Percentiles rank a stretch among this genome's conserved stretches.
These are phyloP conservation scores for Aspergillus arachidicola DNA, from an alignment of 2,329 filamentous ascomycete species.

Conservation along the genomic window DNA sequence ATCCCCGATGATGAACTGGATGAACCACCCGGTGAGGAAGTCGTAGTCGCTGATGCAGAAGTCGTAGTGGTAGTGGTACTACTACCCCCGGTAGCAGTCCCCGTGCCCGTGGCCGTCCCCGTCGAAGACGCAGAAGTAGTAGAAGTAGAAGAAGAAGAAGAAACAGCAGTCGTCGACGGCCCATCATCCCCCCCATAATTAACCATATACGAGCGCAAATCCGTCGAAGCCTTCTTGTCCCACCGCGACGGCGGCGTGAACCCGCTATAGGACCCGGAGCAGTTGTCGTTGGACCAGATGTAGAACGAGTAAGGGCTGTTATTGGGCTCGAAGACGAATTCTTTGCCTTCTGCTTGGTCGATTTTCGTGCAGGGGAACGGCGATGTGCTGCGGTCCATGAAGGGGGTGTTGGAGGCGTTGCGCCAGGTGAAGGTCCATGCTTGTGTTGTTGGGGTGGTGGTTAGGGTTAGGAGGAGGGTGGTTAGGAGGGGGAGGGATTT, in stretches of 20 bases:
- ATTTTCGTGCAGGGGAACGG: conserved; percentile 10
- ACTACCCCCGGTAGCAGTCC: neutral
- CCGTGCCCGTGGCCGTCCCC: neutral
- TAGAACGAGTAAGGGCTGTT: conserved; percentile 9
- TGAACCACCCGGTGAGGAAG: neutral
- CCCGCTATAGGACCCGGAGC: conserved; percentile 10
- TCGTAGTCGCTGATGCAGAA: neutral
- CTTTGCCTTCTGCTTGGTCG: conserved; percentile 11
- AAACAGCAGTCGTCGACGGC: neutral
- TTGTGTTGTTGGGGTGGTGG: neutral
- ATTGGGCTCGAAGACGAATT: conserved; percentile 12
- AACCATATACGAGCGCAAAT: conserved; percentile 15
- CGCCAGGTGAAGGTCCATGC: conserved; percentile 19
- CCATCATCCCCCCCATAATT: conserved; percentile 5
- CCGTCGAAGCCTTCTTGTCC: conserved; percentile 7
- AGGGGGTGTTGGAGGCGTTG: conserved; percentile 2
- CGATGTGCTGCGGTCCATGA: neutral
- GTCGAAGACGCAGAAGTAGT: neutral
- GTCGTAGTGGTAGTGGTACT: neutral
- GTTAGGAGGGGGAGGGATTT: neutral
- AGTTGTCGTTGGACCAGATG: conserved; percentile 12
- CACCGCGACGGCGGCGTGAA: conserved; percentile 9
- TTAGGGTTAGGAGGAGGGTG: neutral
- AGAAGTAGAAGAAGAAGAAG: neutral
- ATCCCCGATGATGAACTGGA: neutral